Evolutionary conservation across 495 filamentous ascomycete genomes (phyloP).

Genomic region (Penicillium pancosmium): DNA sequence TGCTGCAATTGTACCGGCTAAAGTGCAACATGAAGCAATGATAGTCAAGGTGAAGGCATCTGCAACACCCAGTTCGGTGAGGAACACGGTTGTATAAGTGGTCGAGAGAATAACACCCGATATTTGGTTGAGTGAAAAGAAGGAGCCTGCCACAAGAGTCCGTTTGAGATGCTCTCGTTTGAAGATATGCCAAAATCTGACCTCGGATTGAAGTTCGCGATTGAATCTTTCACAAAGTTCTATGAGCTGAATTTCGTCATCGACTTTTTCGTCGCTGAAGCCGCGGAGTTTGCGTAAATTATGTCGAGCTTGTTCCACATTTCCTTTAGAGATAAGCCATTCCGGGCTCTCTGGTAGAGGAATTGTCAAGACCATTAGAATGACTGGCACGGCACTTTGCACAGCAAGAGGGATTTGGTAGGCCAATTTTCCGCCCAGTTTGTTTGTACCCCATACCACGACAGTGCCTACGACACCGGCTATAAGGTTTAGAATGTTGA

Average conservation of each 20-base stretch:
- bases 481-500: constrained; percentile 40
- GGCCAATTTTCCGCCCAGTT: constrained; percentile 23
- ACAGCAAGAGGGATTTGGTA: constrained; percentile 40
- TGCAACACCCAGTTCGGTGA: constrained; percentile 33
- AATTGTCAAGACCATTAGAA: constrained; percentile 32
- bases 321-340: constrained; percentile 62
- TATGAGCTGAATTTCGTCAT: constrained; percentile 37
- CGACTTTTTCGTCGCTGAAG: constrained; percentile 33
- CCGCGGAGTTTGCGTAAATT: constrained; percentile 41
- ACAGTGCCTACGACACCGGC: constrained; percentile 39
- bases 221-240: constrained; percentile 30
- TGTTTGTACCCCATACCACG: constrained; percentile 36
- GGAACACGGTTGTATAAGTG: constrained; percentile 42
- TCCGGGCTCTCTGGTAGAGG: constrained; percentile 61
- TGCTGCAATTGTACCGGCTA: constrained; percentile 41
- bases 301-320: constrained; percentile 31
- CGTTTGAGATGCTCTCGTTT: constrained; percentile 34
- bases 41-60: constrained; percentile 38
- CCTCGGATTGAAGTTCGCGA: constrained; percentile 28
- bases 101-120: constrained; percentile 45
- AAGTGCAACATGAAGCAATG: constrained; percentile 41
- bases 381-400: constrained; percentile 35
- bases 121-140: constrained; percentile 44
- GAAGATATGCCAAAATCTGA: constrained; percentile 44
- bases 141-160: constrained; percentile 39